Conservation (phyloP, 768 basidiomycete species). For the Hemileccinum impolitum region DNA sequence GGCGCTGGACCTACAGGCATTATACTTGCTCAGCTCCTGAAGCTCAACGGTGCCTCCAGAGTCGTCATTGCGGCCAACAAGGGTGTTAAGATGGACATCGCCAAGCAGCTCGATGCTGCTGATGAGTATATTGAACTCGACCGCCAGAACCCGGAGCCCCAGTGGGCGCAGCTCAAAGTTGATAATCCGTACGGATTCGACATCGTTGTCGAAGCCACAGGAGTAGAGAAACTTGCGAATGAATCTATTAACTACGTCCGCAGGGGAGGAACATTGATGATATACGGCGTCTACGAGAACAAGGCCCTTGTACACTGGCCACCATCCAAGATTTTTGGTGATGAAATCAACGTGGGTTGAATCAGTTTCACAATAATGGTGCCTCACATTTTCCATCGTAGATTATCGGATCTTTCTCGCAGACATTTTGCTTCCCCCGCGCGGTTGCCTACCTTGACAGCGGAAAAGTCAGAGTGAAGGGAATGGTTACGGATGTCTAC, state of each 20-base stretch:
- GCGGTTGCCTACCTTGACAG: constrained; percentile 87
- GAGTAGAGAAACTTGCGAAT: constrained; percentile 83
- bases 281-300: constrained; percentile 90
- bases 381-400: constrained; percentile 24
- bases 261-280: constrained; percentile 78
- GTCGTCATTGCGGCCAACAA: constrained; percentile 88
- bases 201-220: constrained; percentile 78
- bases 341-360: constrained; percentile 57
- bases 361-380: neutral
- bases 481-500: constrained; percentile 73
- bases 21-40: constrained; percentile 83
- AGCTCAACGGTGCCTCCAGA: constrained; percentile 77
- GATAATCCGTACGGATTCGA: constrained; percentile 89
- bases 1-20: constrained; percentile 94
- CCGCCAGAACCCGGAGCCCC: constrained; percentile 63
- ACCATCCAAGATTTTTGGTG: constrained; percentile 74
- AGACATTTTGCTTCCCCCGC: constrained; percentile 86
- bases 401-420: constrained; percentile 92
- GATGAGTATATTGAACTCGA: constrained; percentile 89
- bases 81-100: constrained; percentile 88
- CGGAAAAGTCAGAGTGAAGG: constrained; percentile 77
- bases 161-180: constrained; percentile 78
- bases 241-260: constrained; percentile 88
- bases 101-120: constrained; percentile 70
- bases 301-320: constrained; percentile 83